phyloP scores from a whole-genome alignment of 2,329 filamentous ascomycete species.

The Huntiella moniliformis region DNA sequence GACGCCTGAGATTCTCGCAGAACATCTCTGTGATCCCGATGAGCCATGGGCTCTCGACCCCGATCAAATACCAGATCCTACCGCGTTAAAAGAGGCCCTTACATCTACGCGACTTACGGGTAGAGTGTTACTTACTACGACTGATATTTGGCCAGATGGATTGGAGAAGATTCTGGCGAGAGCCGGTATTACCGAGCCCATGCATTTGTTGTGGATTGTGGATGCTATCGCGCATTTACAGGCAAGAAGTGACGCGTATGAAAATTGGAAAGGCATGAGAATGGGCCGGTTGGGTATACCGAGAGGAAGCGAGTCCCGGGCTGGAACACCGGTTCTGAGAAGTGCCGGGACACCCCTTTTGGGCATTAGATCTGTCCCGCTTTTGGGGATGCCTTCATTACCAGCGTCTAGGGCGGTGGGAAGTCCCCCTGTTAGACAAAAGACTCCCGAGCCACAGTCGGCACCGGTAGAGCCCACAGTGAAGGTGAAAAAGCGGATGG shows the following conservation, averaged over 20 bases:
- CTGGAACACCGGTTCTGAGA: too few species aligned
- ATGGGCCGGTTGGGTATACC: neutral
- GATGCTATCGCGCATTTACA: constrained; percentile 12
- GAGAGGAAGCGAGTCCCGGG: too few species aligned
- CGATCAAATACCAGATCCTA: constrained; percentile 14
- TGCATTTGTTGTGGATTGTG: constrained; percentile 22
- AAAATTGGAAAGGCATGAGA: constrained; percentile 5
- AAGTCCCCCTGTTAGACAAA: too few species aligned
- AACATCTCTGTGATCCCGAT: constrained; percentile 40
- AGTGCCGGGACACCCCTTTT: too few species aligned
- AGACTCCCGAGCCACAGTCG: too few species aligned
- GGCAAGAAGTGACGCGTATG: constrained; percentile 12
- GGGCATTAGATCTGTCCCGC: too few species aligned
- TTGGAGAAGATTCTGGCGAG: constrained; percentile 32
- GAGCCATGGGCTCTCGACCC: constrained; percentile 28
- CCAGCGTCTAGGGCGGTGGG: too few species aligned
- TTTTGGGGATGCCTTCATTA: too few species aligned
- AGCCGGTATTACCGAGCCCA: constrained; percentile 37
- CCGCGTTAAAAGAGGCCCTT: constrained; percentile 33
- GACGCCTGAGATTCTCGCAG: constrained; percentile 47
- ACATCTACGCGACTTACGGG: constrained; percentile 48
- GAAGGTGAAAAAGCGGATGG: too few species aligned
- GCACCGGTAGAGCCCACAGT: too few species aligned
- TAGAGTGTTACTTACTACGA: constrained; percentile 37
- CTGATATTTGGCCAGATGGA: constrained; percentile 25